Evolutionary conservation across 345 rosid genomes (phyloP).

Genomic region (Euphorbia tirucalli): DNA sequence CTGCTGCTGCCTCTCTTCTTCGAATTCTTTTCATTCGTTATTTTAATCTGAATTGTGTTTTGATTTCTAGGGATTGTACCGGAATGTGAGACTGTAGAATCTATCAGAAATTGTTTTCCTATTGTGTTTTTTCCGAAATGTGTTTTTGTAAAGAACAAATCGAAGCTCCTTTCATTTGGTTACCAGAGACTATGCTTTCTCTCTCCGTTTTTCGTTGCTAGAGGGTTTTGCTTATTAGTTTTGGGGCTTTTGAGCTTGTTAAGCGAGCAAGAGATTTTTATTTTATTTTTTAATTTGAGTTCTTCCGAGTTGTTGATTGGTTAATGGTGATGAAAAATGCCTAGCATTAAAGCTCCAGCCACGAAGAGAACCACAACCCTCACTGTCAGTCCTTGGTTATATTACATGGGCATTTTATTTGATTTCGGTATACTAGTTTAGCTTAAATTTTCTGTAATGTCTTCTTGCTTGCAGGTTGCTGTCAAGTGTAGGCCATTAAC

Average conservation of each 20-base stretch:
- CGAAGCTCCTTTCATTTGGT: not conserved
- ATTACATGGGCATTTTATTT: not conserved
- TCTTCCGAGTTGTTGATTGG: not conserved
- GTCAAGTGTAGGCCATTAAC: constrained; percentile 76
- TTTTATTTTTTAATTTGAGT: too few relatives aligned
- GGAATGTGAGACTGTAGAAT: not conserved
- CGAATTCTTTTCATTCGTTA: too few relatives aligned
- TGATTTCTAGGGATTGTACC: not conserved
- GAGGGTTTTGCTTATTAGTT: not conserved
- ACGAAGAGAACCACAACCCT: constrained; percentile 63
- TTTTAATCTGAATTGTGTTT: not conserved
- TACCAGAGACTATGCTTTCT: not conserved
- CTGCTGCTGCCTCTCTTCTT: not conserved
- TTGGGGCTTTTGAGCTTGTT: not conserved
- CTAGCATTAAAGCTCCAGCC: constrained; percentile 64
- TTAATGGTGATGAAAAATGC: constrained; percentile 44
- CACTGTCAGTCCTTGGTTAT: constrained; percentile 38
- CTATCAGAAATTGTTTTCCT: not conserved
- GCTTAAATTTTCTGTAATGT: not conserved
- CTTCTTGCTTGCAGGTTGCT: constrained; percentile 57
- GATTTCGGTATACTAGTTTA: not conserved
- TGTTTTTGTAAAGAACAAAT: not conserved
- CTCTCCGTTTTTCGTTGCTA: not conserved
- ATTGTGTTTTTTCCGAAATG: not conserved
- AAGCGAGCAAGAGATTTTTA: not conserved